A percentile compares a stretch with the other conserved stretches of the same genome.
Conservation (phyloP, 441 rosid genomes). For the Pelargonium citronellum region DNA sequence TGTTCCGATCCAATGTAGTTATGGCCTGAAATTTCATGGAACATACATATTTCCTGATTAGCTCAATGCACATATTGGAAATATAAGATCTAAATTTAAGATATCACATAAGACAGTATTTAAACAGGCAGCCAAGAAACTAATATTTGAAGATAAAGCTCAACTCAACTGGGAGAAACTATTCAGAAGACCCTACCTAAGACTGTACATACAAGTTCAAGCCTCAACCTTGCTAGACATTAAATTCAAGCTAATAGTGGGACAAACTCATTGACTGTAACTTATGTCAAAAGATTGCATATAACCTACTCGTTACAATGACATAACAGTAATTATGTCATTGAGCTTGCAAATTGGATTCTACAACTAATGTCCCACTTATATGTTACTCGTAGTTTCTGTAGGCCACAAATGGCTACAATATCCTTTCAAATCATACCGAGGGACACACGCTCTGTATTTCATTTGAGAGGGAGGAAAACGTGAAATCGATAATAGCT, state of each 20-base stretch:
- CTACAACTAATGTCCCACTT: not conserved
- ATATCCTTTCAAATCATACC: not conserved
- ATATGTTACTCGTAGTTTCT: not conserved
- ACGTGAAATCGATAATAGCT: not conserved
- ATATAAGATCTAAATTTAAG: not conserved
- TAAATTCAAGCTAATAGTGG: not conserved
- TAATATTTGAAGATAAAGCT: not conserved
- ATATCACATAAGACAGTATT: not conserved
- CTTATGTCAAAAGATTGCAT: not conserved
- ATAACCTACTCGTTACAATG: not conserved
- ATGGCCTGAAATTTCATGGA: slow-evolving; percentile 53
- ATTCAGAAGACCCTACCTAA: not conserved
- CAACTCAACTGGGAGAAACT: not conserved
- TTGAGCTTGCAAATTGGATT: not conserved
- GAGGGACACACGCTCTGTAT: not conserved
- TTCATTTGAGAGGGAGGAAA: not conserved
- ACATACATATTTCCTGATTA: not conserved
- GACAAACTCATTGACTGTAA: not conserved
- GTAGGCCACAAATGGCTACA: not conserved
- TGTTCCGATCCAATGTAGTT: slow-evolving; percentile 98
- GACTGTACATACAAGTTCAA: not conserved
- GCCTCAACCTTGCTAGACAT: not conserved
- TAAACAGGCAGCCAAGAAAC: not conserved
- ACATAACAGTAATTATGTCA: not conserved
- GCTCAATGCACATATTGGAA: not conserved